A percentile compares a stretch with the other conserved stretches of the same genome.
phyloP scores from a whole-genome alignment of 352 stramenopile genomes.

The Globisporangium rhizosaccharum region DNA sequence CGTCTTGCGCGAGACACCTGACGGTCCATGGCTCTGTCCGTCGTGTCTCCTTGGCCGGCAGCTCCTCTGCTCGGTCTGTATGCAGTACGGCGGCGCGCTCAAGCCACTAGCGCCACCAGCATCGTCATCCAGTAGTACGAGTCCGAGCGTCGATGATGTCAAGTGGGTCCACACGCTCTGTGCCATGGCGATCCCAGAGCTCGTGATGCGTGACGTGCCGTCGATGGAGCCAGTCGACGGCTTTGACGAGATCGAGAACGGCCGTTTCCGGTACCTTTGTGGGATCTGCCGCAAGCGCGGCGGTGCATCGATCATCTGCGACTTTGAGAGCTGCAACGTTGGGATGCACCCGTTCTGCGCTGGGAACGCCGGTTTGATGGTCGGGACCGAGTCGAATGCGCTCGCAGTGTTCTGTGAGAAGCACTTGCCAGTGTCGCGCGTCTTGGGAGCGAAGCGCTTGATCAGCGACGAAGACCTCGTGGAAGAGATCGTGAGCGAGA shows the following conservation, averaged over 20 bases:
- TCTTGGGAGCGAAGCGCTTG: constrained; percentile 73
- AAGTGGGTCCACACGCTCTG: constrained; percentile 86
- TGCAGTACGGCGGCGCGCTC: constrained; percentile 69
- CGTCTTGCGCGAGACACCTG: constrained; percentile 38
- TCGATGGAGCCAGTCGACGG: constrained; percentile 80
- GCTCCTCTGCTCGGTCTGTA: constrained; percentile 70
- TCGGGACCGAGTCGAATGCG: constrained; percentile 63
- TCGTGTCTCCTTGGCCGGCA: constrained; percentile 70
- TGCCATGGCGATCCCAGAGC: constrained; percentile 78
- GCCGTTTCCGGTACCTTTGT: constrained; percentile 76
- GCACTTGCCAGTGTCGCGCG: constrained; percentile 58
- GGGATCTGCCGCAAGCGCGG: constrained; percentile 75
- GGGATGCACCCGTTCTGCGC: constrained; percentile 75
- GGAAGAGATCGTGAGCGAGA: constrained; percentile 80
- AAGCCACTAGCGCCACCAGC: constrained; percentile 35
- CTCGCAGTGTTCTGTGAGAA: constrained; percentile 81
- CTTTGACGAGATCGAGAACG: constrained; percentile 81
- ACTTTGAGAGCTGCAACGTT: constrained; percentile 74
- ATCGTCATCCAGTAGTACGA: background rate
- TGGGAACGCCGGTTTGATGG: constrained; percentile 73
- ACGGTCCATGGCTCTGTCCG: constrained; percentile 70
- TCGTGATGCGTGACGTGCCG: constrained; percentile 77
- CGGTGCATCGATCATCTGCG: constrained; percentile 74
- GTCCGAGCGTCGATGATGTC: constrained; percentile 28
- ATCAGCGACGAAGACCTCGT: constrained; percentile 82